Conservation (phyloP, 1,139 yeast species). For the Magnusiomyces magnusii region DNA sequence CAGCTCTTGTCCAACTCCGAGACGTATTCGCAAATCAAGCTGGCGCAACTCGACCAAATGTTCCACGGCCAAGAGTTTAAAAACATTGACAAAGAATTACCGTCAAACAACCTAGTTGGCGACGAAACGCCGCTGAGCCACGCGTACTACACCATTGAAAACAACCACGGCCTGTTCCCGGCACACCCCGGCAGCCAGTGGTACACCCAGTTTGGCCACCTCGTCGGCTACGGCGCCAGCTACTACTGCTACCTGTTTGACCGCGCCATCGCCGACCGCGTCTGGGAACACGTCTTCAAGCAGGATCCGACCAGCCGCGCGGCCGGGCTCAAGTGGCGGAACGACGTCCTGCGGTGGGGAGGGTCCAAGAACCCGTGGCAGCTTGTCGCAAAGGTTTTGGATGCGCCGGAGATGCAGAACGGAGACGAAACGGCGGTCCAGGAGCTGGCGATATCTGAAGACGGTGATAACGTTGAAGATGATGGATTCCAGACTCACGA, state of each 20-base stretch:
- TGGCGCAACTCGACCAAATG: conserved; percentile 83
- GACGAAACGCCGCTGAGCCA: conserved; percentile 43
- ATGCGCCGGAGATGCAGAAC: conserved; percentile 46
- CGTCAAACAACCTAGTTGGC: too few relatives aligned
- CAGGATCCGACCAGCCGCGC: conserved; percentile 54
- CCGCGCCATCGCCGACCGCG: conserved; percentile 82
- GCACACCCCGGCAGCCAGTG: conserved; percentile 52
- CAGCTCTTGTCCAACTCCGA: conserved; percentile 61
- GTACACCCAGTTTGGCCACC: conserved; percentile 93
- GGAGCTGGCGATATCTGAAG: conserved; percentile 1
- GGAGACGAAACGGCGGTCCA: conserved; percentile 78
- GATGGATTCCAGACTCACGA: too few relatives aligned
- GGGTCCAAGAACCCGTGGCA: conserved; percentile 89
- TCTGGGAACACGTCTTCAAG: conserved; percentile 68
- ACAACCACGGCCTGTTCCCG: conserved; percentile 35
- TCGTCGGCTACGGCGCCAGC: conserved; percentile 90
- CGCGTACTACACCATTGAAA: conserved; percentile 59
- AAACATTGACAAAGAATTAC: background rate
- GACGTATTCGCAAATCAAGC: conserved; percentile 76
- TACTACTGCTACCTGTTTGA: conserved; percentile 90
- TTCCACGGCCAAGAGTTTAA: conserved; percentile 41
- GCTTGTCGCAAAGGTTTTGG: conserved; percentile 73
- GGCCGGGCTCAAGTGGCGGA: conserved; percentile 69
- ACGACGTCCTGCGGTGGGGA: conserved; percentile 81
- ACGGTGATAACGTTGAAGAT: too few relatives aligned